Evolutionary conservation across 805 yeast genomes (phyloP).

Genomic region (Candida anglica): DNA sequence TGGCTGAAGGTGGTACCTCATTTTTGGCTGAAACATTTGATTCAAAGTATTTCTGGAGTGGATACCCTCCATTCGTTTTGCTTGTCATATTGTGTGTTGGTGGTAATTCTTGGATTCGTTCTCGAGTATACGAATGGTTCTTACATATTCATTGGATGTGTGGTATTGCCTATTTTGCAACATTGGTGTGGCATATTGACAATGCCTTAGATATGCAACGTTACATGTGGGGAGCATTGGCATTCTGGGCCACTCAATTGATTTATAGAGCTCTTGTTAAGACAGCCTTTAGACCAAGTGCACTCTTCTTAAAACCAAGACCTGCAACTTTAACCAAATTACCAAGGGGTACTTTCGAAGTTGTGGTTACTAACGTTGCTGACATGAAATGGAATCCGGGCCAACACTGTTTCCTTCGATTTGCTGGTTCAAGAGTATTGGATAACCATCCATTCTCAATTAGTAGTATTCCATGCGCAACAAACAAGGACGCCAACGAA

Average conservation of each 20-base stretch:
- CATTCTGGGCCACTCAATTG: slow-evolving; percentile 48
- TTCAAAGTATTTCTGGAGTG: slow-evolving; percentile 30
- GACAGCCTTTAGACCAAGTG: slow-evolving; percentile 43
- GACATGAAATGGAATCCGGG: slow-evolving; percentile 49
- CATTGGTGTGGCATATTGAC: slow-evolving; percentile 43
- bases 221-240: slow-evolving; percentile 49
- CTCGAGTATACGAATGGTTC: slow-evolving; percentile 42
- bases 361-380: slow-evolving; percentile 30
- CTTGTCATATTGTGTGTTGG: slow-evolving; percentile 40
- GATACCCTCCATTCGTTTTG: slow-evolving; percentile 47
- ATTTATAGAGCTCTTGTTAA: slow-evolving; percentile 43
- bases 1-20: slow-evolving; percentile 44
- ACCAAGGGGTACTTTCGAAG: slow-evolving; percentile 22
- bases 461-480: slow-evolving; percentile 22
- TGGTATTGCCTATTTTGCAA: slow-evolving; percentile 45
- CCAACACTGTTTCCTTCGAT: slow-evolving; percentile 51
- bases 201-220: slow-evolving; percentile 29
- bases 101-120: slow-evolving; percentile 39
- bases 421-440: slow-evolving; percentile 38
- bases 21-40: slow-evolving; percentile 7
- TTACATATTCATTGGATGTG: slow-evolving; percentile 51
- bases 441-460: slow-evolving; percentile 60
- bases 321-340: slow-evolving; percentile 25
- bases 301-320: slow-evolving; percentile 35
- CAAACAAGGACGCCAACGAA: slow-evolving; percentile 17